Percentiles rank a stretch among this genome's conserved stretches.
These are phyloP conservation scores for Suillus spraguei DNA, from an alignment of 768 basidiomycete genomes.

Conservation along the genomic window DNA sequence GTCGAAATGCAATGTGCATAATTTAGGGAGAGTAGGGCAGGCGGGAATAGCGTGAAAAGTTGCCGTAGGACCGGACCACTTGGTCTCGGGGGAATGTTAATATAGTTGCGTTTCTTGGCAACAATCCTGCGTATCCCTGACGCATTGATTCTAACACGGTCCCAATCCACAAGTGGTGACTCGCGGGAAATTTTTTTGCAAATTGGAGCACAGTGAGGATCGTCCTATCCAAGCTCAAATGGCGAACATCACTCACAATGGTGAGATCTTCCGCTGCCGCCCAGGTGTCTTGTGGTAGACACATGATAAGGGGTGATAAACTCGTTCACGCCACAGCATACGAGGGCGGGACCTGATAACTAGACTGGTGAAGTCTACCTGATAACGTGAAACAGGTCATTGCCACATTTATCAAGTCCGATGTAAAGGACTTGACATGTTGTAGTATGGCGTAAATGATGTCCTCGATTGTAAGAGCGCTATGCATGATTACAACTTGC, in stretches of 20 bases:
- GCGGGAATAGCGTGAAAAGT: background rate
- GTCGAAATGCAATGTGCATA: background rate
- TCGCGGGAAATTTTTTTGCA: background rate
- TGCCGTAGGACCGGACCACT: background rate
- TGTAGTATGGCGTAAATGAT: background rate
- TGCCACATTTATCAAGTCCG: background rate
- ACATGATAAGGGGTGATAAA: background rate
- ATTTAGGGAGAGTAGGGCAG: background rate
- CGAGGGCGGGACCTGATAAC: background rate
- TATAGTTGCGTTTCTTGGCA: too few species aligned
- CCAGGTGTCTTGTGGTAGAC: slow-evolving; percentile 1
- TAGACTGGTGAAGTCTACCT: too few species aligned
- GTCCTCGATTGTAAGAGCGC: background rate
- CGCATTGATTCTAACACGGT: background rate
- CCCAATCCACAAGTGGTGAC: background rate
- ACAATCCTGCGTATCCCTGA: background rate
- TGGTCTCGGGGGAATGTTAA: background rate
- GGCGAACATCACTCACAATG: background rate
- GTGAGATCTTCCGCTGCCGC: rapidly evolving
- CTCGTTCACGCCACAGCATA: background rate
- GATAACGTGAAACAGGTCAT: background rate
- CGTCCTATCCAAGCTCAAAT: background rate
- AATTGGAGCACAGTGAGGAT: background rate
- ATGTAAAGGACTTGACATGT: background rate
- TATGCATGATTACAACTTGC: background rate